phyloP scores from a whole-genome alignment of 805 yeast genomes.

The Ogataea salicorniae region DNA sequence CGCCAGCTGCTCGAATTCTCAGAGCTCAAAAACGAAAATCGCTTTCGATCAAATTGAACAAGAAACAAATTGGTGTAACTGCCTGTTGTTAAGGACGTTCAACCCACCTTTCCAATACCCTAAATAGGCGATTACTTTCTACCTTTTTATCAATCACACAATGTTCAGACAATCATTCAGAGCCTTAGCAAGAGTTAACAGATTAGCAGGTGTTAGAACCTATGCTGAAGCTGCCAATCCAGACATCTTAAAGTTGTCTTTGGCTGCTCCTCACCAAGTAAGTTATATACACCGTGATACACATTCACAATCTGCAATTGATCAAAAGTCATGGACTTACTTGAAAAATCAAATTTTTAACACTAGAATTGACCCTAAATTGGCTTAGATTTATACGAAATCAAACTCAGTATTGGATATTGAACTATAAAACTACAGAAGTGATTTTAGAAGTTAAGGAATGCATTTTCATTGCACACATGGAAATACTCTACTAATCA shows the following conservation, averaged over 20 bases:
- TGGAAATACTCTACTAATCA: too few relatives aligned
- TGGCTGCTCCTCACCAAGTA: constrained; percentile 82
- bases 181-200: constrained; percentile 53
- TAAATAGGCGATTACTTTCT: too few relatives aligned
- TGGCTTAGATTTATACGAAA: too few relatives aligned
- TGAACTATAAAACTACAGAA: background rate
- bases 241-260: constrained; percentile 77
- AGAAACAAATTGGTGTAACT: too few relatives aligned
- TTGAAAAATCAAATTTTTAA: too few relatives aligned
- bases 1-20: too few relatives aligned
- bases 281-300: constrained; percentile 3
- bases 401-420: too few relatives aligned
- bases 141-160: constrained; percentile 5
- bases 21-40: too few relatives aligned
- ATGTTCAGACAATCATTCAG: constrained; percentile 65
- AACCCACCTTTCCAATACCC: background rate
- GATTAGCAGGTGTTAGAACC: constrained; percentile 62
- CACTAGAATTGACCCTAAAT: too few relatives aligned
- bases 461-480: background rate
- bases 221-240: constrained; percentile 79
- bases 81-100: background rate
- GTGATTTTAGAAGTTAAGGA: background rate
- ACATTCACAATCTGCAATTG: background rate
- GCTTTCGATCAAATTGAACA: too few relatives aligned
- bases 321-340: background rate